Conservation (phyloP, 2,329 filamentous ascomycete species). For the Neofusicoccum kwambonambiense region DNA sequence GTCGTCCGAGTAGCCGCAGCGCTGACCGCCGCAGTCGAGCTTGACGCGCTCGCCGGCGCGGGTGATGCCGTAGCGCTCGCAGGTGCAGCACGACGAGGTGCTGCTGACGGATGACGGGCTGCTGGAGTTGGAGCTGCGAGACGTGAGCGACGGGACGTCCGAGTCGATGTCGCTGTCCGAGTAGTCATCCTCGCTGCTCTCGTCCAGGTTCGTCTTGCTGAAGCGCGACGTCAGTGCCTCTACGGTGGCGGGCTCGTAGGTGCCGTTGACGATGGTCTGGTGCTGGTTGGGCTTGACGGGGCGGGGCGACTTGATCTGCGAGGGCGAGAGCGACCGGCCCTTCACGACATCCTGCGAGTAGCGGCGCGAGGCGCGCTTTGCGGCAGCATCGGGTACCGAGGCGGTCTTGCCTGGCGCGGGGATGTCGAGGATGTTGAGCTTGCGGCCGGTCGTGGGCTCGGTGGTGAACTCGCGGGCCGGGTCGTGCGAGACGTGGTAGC, state of each 20-base stretch:
- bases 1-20: slow-evolving; percentile 79
- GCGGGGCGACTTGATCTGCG: slow-evolving; percentile 87
- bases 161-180: slow-evolving; percentile 63
- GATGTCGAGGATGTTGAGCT: slow-evolving; percentile 96
- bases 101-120: slow-evolving; percentile 67
- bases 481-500: slow-evolving; percentile 97
- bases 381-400: slow-evolving; percentile 42
- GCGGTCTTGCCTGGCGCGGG: slow-evolving; percentile 54
- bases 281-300: slow-evolving; percentile 85
- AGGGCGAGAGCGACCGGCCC: slow-evolving; percentile 82
- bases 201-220: slow-evolving; percentile 58
- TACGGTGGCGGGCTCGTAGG: slow-evolving; percentile 73
- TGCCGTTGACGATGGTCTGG: slow-evolving; percentile 77
- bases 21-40: slow-evolving; percentile 87
- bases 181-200: slow-evolving; percentile 53
- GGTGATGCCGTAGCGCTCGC: slow-evolving; percentile 95
- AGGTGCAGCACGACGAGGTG: slow-evolving; percentile 68
- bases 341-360: slow-evolving; percentile 72
- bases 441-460: slow-evolving; percentile 94
- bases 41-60: slow-evolving; percentile 90
- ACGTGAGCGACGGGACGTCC: slow-evolving; percentile 71
- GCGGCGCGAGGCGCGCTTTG: slow-evolving; percentile 49
- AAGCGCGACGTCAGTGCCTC: slow-evolving; percentile 80
- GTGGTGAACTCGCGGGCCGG: slow-evolving; percentile 83
- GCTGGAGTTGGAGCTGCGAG: slow-evolving; percentile 56